Percentiles rank a stretch among this genome's conserved stretches.
Evolutionary conservation across 768 basidiomycete species (phyloP).

Genomic region (Naematelia encephala): DNA sequence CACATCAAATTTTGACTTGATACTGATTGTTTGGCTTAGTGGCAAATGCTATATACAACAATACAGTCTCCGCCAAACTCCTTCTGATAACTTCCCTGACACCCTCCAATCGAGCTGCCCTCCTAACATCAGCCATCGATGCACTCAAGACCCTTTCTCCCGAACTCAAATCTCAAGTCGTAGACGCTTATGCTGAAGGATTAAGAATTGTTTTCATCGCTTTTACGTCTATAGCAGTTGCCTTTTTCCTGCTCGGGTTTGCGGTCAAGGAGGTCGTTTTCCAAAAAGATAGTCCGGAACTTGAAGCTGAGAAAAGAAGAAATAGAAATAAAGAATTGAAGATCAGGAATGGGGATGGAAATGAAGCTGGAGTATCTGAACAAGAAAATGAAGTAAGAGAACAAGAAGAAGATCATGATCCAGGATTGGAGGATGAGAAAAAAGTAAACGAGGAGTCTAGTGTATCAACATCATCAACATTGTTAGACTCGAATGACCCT

Average conservation of each 20-base stretch:
- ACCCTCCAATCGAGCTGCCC: conserved; percentile 6
- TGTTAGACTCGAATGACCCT: too few species aligned
- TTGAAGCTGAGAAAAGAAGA: conserved; percentile 11
- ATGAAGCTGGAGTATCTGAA: too few species aligned
- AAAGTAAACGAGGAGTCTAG: too few species aligned
- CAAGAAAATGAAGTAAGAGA: too few species aligned
- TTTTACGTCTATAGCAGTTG: conserved; percentile 26
- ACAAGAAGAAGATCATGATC: too few species aligned
- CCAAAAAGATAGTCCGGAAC: conserved; percentile 18
- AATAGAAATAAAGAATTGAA: too few species aligned
- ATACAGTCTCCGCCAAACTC: conserved; percentile 21
- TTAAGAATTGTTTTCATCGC: conserved; percentile 37
- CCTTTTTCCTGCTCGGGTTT: conserved; percentile 25
- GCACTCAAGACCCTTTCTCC: conserved; percentile 6
- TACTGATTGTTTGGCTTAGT: conserved; percentile 8
- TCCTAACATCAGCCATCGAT: conserved; percentile 14
- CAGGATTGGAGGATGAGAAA: too few species aligned
- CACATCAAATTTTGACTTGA: neutral
- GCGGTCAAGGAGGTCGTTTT: conserved; percentile 25
- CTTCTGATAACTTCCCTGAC: neutral
- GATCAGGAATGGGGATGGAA: too few species aligned
- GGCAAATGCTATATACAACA: conserved; percentile 46
- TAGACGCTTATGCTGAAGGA: conserved; percentile 29
- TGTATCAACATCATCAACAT: too few species aligned
- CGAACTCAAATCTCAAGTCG: conserved; percentile 5